These are phyloP conservation scores for Phytophthora meadii DNA, from an alignment of 352 stramenopile species.

Conservation along the genomic window DNA sequence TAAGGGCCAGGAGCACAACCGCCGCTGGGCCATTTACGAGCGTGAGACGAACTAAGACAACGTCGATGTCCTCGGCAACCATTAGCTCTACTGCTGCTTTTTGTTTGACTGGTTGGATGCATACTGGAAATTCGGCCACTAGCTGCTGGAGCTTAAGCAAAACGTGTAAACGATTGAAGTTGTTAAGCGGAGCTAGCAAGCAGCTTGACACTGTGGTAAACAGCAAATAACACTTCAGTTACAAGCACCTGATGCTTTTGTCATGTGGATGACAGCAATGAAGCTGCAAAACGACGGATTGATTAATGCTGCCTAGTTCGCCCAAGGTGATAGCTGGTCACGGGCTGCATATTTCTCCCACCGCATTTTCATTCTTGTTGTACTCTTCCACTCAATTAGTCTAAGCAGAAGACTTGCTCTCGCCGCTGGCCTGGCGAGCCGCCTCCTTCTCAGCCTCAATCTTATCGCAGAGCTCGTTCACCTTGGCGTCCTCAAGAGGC, in stretches of 20 bases:
- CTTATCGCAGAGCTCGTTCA: constrained; percentile 79
- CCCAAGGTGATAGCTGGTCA: constrained; percentile 1
- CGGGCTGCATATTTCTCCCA: not conserved
- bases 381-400: constrained; percentile 19
- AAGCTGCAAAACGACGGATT: constrained; percentile 18
- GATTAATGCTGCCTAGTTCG: constrained; percentile 25
- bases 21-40: constrained; percentile 91
- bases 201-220: constrained; percentile 16
- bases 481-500: constrained; percentile 78
- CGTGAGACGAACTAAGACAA: constrained; percentile 43
- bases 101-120: constrained; percentile 37
- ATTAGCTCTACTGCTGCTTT: constrained; percentile 17
- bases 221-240: constrained; percentile 25
- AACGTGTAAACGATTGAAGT: constrained; percentile 35
- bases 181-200: constrained; percentile 19
- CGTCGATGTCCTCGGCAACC: not conserved
- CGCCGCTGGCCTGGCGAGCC: constrained; percentile 65
- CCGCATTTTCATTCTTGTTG: constrained; percentile 10
- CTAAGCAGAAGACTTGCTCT: constrained; percentile 82
- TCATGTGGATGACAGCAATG: not conserved
- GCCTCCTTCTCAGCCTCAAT: constrained; percentile 89
- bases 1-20: constrained; percentile 89
- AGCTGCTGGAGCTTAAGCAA: constrained; percentile 20
- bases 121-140: constrained; percentile 24
- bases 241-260: constrained; percentile 15